Evolutionary conservation across 73 alveolate species (phyloP).

Genomic region (Stentor coeruleus): DNA sequence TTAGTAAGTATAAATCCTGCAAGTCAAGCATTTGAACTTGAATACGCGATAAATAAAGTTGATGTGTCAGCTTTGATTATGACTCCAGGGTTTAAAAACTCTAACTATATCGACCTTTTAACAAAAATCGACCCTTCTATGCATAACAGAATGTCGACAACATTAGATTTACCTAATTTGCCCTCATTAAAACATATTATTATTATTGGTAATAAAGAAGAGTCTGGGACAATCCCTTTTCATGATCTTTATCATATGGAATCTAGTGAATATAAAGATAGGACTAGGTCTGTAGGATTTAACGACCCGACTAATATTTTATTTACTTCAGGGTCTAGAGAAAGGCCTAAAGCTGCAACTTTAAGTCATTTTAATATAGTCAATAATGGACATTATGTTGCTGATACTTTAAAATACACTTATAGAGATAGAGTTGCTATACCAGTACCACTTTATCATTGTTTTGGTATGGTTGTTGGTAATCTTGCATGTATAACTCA

Average conservation of each 20-base stretch:
- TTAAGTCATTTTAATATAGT: conserved; percentile 52
- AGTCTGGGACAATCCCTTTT: conserved; percentile 53
- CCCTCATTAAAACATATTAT: conserved; percentile 44
- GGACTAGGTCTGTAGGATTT: conserved; percentile 16
- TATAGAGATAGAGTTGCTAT: conserved; percentile 42
- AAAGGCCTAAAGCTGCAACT: conserved; percentile 74
- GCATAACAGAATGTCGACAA: conserved; percentile 31
- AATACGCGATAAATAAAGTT: conserved; percentile 42
- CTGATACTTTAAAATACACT: conserved; percentile 5
- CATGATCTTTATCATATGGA: conserved; percentile 38
- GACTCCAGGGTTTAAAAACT: conserved; percentile 56
- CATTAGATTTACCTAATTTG: conserved; percentile 27
- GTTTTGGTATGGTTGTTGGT: conserved; percentile 81
- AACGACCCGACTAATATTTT: conserved; percentile 66
- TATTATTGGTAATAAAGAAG: conserved; percentile 41
- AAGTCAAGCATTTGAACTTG: conserved; percentile 57
- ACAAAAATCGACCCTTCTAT: conserved; percentile 53
- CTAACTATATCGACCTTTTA: conserved; percentile 56
- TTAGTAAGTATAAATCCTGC: conserved; percentile 85
- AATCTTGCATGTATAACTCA: conserved; percentile 51
- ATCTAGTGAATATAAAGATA: background rate
- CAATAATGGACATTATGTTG: conserved; percentile 51
- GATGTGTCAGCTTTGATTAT: conserved; percentile 40
- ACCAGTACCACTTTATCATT: conserved; percentile 75
- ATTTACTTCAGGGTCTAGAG: conserved; percentile 85